Conservation (phyloP, 345 rosid genomes). For the Carallia brachiata region DNA sequence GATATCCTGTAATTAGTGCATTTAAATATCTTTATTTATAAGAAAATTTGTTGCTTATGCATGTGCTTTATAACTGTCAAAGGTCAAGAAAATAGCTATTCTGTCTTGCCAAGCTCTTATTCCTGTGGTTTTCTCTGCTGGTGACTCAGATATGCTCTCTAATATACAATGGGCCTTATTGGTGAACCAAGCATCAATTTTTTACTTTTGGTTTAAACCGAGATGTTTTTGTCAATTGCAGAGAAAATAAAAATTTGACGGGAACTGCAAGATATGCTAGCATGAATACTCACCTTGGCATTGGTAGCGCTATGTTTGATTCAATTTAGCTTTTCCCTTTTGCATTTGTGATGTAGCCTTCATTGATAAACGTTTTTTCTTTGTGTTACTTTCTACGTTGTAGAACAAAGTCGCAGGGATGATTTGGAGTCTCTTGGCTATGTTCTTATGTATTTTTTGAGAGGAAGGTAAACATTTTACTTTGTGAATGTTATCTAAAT, state of each 20-base stretch:
- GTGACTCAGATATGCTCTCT: background rate
- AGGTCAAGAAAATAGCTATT: background rate
- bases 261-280: slow-evolving; percentile 96
- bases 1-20: too few species aligned
- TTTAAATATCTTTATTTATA: too few species aligned
- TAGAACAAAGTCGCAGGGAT: slow-evolving; percentile 97
- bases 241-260: slow-evolving; percentile 88
- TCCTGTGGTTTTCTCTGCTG: background rate
- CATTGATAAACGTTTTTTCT: background rate
- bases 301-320: slow-evolving; percentile 42
- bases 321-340: slow-evolving; percentile 8
- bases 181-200: background rate
- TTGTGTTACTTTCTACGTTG: slow-evolving; percentile 1
- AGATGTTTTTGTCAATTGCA: slow-evolving; percentile 26
- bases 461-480: slow-evolving; percentile 61
- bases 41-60: too few species aligned
- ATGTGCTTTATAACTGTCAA: too few species aligned
- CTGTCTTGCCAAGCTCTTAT: background rate
- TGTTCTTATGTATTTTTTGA: slow-evolving; percentile 80
- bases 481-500: slow-evolving; percentile 5
- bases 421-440: slow-evolving; percentile 95
- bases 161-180: background rate
- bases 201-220: background rate
- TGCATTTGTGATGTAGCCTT: background rate
- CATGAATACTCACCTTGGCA: slow-evolving; percentile 96